phyloP scores from a whole-genome alignment of 768 basidiomycete genomes.

The Boletales sp. region DNA sequence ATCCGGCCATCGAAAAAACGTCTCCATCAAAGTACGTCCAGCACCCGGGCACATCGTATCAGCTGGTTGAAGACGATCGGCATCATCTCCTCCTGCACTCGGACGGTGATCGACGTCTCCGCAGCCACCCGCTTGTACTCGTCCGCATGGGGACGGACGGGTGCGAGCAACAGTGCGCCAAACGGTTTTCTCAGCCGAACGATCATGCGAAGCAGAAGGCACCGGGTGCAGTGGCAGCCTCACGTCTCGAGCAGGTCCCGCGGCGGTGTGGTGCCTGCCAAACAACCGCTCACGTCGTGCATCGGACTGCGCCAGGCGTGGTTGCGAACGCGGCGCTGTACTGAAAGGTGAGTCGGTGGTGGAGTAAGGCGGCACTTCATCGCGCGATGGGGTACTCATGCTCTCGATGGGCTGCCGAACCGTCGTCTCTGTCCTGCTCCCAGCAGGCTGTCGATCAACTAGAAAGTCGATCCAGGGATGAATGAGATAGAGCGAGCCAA shows the following conservation, averaged over 20 bases:
- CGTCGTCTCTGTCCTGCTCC: background rate
- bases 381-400: background rate
- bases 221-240: background rate
- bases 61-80: background rate
- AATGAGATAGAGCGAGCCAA: constrained; percentile 1
- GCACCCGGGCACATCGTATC: background rate
- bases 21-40: constrained; percentile 3
- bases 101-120: constrained; percentile 8
- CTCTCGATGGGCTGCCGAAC: background rate
- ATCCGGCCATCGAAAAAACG: too few species aligned
- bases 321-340: background rate
- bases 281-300: background rate
- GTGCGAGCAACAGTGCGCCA: constrained; percentile 8
- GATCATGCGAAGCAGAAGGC: background rate
- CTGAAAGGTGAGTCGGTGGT: too few species aligned
- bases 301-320: background rate
- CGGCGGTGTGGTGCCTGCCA: background rate
- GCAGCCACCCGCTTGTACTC: constrained; percentile 11
- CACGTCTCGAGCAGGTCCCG: background rate
- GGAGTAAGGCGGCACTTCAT: background rate
- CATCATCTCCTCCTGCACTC: background rate
- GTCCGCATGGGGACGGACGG: background rate
- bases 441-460: background rate
- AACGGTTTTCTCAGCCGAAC: background rate
- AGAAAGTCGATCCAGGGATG: constrained; percentile 18